Base-by-base conservation (phyloP, 352 stramenopile genomes). In the Globisporangium canariense region DNA sequence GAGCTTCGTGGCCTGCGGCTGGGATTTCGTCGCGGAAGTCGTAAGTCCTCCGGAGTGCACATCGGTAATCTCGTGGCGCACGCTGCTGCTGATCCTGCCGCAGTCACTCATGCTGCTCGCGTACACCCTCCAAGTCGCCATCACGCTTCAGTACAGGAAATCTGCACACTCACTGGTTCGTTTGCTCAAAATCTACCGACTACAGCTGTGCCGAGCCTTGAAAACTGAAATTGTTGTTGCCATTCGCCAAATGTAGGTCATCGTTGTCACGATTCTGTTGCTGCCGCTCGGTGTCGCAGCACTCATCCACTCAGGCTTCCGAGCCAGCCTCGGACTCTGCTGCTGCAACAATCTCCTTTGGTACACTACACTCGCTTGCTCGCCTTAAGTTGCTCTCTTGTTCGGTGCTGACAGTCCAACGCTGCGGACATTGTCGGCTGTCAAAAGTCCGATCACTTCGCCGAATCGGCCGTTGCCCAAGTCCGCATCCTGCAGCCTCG, bases 321-420 rank as follows among this genome's bases (percentile, higher is more conserved):
- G 74, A 13, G 28, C 66, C 14, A 66, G 60, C 50, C 36, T 78
- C 43, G 68, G 58, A n/a, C 53, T 81, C 2, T 81, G 74, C 55
- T 81, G 74, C 62, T 81, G 74, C 56, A 70, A 64, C 52, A 45
- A 50, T 2, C 34, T 74, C 16, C 66, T 81, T 34, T 81, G 74
- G 70, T 77, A 56, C 52, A 58, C 25, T 53, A 16, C 20, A 16
- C 32, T 1, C 38, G 16, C n/a, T 58, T 51, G 6, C 25, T 41
- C 9, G 22, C 25, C 16, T 16, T 6, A 14, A 61, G 50, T 16
- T n/a, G 45, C 4, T 47, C 18, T 30, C 16, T 47, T 16, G 2
- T 54, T 41, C 36, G 36, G 9, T 16, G 36, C 36, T 41, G 9
- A 41, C 10, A 14, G 36, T 41, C 41, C 14, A 47, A 20, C 14